Evolutionary conservation across 345 rosid genomes (phyloP).

Genomic region (Euclidium syriacum): DNA sequence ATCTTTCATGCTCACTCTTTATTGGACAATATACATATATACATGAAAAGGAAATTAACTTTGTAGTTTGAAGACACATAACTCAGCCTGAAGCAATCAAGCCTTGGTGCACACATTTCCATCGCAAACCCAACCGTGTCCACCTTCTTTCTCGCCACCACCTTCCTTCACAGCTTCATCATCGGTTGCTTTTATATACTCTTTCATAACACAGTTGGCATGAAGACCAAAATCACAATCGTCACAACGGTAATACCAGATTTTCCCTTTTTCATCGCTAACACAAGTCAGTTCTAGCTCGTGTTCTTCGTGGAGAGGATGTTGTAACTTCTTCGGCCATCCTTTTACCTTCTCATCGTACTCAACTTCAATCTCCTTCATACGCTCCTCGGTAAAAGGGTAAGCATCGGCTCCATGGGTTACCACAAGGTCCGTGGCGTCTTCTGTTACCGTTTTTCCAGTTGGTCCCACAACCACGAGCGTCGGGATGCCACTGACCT

Average conservation of each 20-base stretch:
- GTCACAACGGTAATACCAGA: constrained; percentile 51
- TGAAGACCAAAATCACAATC: constrained; percentile 72
- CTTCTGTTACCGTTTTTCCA: constrained; percentile 44
- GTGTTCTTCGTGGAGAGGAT: constrained; percentile 57
- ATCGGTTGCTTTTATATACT: constrained; percentile 9
- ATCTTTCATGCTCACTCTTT: too few species aligned
- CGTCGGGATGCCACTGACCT: constrained; percentile 52
- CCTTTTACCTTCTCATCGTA: constrained; percentile 54
- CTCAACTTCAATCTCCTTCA: constrained; percentile 41
- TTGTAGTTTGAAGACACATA: constrained; percentile 4
- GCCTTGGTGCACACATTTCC: constrained; percentile 50
- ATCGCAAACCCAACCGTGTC: constrained; percentile 54
- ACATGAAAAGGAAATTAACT: background rate
- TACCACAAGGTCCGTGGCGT: constrained; percentile 36
- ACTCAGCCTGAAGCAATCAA: too few species aligned
- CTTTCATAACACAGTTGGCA: constrained; percentile 45
- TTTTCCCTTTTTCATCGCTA: constrained; percentile 32
- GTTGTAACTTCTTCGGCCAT: constrained; percentile 67
- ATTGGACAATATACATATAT: too few species aligned
- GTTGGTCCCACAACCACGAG: constrained; percentile 45
- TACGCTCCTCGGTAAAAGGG: constrained; percentile 56
- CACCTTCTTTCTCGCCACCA: constrained; percentile 24
- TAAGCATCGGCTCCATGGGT: constrained; percentile 54
- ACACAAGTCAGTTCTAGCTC: constrained; percentile 48
- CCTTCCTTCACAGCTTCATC: constrained; percentile 14